phyloP scores from a whole-genome alignment of 331 rosid genomes.

The Rhamnella rubrinervis region DNA sequence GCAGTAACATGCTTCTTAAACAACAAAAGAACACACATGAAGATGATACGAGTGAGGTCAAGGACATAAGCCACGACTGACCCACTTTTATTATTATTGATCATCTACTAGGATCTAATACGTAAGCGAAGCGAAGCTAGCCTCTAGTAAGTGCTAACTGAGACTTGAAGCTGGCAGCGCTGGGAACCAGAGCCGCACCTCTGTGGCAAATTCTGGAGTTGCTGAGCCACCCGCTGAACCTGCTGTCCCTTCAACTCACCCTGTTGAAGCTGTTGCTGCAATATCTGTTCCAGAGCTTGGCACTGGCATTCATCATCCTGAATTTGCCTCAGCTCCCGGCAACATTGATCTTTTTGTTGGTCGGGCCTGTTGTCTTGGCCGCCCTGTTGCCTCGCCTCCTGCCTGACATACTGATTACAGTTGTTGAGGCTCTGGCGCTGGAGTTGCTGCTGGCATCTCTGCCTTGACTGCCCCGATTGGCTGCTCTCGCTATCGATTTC shows the following conservation, averaged over 20 bases:
- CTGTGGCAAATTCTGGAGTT: conserved; percentile 13
- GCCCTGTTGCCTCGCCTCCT: background rate
- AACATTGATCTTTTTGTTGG: conserved; percentile 7
- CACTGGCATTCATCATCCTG: conserved; percentile 29
- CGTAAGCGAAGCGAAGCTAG: no score
- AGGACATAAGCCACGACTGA: no score
- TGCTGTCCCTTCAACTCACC: background rate
- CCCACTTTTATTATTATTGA: no score
- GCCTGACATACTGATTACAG: background rate
- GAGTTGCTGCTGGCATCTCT: conserved; percentile 10
- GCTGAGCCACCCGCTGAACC: background rate
- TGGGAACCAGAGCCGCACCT: conserved; percentile 9
- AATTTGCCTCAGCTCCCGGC: conserved; percentile 16
- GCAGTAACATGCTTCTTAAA: conserved; percentile 5
- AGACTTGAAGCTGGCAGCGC: conserved; percentile 8
- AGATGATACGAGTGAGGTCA: no score
- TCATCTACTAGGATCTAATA: no score
- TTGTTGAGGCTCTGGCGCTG: background rate
- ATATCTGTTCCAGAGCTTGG: conserved; percentile 24
- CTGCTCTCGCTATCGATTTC: background rate
- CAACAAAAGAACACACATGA: background rate
- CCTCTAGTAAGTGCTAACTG: background rate
- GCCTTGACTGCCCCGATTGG: no score
- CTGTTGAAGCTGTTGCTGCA: background rate
- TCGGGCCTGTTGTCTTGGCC: background rate